These are phyloP conservation scores for Botrytis byssoidea DNA, from an alignment of 2,329 filamentous ascomycete genomes.

Conservation along the genomic window DNA sequence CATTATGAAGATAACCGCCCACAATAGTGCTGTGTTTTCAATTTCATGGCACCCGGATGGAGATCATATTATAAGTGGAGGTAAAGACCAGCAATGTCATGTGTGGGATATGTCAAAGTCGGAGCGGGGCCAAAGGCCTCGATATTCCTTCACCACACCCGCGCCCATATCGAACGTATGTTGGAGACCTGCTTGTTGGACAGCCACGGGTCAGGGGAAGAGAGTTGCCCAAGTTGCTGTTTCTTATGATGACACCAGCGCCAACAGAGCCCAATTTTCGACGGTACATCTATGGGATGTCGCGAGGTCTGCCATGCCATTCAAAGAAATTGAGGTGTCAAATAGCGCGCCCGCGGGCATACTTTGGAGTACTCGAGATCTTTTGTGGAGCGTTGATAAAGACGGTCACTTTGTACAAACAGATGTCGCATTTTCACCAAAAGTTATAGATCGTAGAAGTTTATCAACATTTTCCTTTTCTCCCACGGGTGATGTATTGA, in stretches of 20 bases:
- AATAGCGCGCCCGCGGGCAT: constrained; percentile 56
- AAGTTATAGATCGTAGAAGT: constrained; percentile 60
- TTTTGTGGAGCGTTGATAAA: constrained; percentile 64
- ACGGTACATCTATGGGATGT: constrained; percentile 67
- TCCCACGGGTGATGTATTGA: constrained; percentile 56
- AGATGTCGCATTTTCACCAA: constrained; percentile 62
- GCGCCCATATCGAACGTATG: constrained; percentile 58
- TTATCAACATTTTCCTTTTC: constrained; percentile 62
- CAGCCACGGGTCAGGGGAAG: constrained; percentile 58
- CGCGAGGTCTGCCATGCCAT: constrained; percentile 64
- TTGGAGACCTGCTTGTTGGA: constrained; percentile 66
- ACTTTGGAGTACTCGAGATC: constrained; percentile 63
- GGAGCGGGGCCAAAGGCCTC: constrained; percentile 63
- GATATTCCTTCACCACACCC: constrained; percentile 59
- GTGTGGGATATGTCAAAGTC: constrained; percentile 63
- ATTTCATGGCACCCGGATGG: constrained; percentile 69
- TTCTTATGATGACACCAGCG: constrained; percentile 57
- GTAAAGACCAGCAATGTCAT: constrained; percentile 59
- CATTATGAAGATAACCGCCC: constrained; percentile 58
- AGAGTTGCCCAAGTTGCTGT: constrained; percentile 62
- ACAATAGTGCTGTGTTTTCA: constrained; percentile 58
- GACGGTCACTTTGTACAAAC: constrained; percentile 64
- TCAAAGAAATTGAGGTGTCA: constrained; percentile 63
- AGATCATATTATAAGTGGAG: constrained; percentile 62
- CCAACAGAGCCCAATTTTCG: constrained; percentile 54